Evolutionary conservation across 2,329 filamentous ascomycete genomes (phyloP).

Genomic region (Bipolaris bicolor): DNA sequence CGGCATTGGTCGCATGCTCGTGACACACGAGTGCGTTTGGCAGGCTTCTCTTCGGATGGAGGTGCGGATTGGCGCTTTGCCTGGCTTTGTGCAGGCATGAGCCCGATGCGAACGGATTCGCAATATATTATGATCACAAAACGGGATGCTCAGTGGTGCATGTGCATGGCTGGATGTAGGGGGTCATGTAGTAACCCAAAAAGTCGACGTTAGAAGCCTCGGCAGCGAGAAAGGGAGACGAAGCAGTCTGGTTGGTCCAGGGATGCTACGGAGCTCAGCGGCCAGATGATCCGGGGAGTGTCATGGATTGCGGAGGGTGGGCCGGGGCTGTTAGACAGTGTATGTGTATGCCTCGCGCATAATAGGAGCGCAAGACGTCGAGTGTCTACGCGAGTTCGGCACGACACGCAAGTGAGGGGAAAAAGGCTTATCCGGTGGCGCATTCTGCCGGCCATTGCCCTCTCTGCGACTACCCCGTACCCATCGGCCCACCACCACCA

Average conservation of each 20-base stretch:
- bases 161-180: slow-evolving; percentile 9
- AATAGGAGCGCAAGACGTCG: slow-evolving; percentile 9
- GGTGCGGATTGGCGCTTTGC: slow-evolving; percentile 33
- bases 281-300: neutral
- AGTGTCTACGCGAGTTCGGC: slow-evolving; percentile 3
- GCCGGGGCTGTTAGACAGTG: neutral
- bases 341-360: neutral
- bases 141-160: slow-evolving; percentile 1
- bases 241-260: slow-evolving; percentile 8
- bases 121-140: neutral
- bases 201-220: slow-evolving; percentile 5
- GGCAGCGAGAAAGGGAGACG: slow-evolving; percentile 3
- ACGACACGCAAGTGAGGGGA: slow-evolving; percentile 11
- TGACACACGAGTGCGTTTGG: slow-evolving; percentile 68
- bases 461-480: neutral
- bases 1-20: slow-evolving; percentile 73
- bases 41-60: slow-evolving; percentile 29
- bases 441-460: slow-evolving; percentile 3
- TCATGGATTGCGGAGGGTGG: neutral
- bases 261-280: slow-evolving; percentile 7
- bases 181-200: slow-evolving; percentile 2
- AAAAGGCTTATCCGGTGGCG: slow-evolving; percentile 19
- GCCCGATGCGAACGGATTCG: slow-evolving; percentile 5
- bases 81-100: slow-evolving; percentile 37
- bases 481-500: slow-evolving; percentile 12